These are phyloP conservation scores for Podaxis pistillaris DNA, from an alignment of 768 basidiomycete species.

Conservation along the genomic window DNA sequence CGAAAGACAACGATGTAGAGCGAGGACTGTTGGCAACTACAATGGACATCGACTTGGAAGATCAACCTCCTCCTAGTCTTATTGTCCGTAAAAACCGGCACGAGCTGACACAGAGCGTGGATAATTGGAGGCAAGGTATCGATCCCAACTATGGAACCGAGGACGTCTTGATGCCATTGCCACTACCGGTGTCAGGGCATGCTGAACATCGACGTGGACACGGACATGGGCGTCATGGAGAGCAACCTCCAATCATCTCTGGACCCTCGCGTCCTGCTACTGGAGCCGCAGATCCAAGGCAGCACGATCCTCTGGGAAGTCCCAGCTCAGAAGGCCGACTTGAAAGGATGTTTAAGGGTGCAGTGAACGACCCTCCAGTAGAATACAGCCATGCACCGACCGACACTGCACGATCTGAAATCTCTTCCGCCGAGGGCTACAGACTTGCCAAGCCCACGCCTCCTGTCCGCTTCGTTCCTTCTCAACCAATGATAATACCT, in stretches of 20 bases:
- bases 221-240: background rate
- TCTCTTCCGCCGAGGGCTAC: constrained; percentile 5
- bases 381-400: background rate
- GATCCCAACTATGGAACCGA: background rate
- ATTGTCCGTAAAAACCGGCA: constrained; percentile 16
- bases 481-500: background rate
- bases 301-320: background rate
- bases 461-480: background rate
- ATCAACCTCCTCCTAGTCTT: constrained; percentile 27
- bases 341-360: background rate
- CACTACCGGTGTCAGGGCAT: background rate
- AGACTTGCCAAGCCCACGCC: background rate
- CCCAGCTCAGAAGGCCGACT: background rate
- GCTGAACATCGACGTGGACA: background rate
- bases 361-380: background rate
- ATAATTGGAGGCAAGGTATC: constrained; percentile 6
- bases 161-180: constrained; percentile 8
- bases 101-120: constrained; percentile 2
- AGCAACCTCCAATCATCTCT: background rate
- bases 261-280: background rate
- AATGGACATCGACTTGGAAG: constrained; percentile 18
- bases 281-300: background rate
- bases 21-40: constrained; percentile 13
- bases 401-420: background rate
- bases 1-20: constrained; percentile 15